A percentile compares a stretch with the other conserved stretches of the same genome.
phyloP scores from a whole-genome alignment of 2,329 filamentous ascomycete species.

The Colletotrichum sublineola region DNA sequence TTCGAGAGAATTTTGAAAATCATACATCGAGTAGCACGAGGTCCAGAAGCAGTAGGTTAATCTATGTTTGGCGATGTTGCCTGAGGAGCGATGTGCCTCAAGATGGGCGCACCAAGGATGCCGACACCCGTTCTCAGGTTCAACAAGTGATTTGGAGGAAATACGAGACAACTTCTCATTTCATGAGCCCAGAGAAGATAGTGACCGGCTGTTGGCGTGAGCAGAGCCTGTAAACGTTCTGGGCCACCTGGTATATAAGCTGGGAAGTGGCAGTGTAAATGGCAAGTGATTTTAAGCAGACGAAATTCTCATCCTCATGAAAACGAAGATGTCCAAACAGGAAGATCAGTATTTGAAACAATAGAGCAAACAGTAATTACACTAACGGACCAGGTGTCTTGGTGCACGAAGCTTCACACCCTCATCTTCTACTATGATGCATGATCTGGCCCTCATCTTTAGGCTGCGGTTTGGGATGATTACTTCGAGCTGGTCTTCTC shows the following conservation, averaged over 20 bases:
- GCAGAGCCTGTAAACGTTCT: background rate
- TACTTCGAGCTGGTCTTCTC: background rate
- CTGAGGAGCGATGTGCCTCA: slow-evolving; percentile 21
- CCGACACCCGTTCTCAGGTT: slow-evolving; percentile 20
- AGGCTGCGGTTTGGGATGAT: background rate
- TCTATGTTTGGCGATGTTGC: slow-evolving; percentile 3
- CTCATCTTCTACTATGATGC: background rate
- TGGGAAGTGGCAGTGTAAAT: background rate
- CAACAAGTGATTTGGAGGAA: background rate
- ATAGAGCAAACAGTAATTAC: background rate
- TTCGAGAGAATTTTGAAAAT: background rate
- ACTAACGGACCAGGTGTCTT: background rate
- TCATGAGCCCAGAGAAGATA: background rate
- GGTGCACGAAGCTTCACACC: background rate
- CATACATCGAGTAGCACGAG: background rate
- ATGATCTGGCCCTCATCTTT: background rate
- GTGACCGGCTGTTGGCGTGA: background rate
- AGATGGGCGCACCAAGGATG: slow-evolving; percentile 11
- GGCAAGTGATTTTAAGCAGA: background rate
- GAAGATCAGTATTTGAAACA: background rate
- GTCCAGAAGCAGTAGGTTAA: too few relatives aligned
- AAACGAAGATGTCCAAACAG: background rate
- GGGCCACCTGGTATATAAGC: background rate
- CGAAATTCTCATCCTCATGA: background rate
- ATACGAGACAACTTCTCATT: background rate